Base-by-base conservation (phyloP, 2,329 filamentous ascomycete species). In the Diaporthe helianthi region DNA sequence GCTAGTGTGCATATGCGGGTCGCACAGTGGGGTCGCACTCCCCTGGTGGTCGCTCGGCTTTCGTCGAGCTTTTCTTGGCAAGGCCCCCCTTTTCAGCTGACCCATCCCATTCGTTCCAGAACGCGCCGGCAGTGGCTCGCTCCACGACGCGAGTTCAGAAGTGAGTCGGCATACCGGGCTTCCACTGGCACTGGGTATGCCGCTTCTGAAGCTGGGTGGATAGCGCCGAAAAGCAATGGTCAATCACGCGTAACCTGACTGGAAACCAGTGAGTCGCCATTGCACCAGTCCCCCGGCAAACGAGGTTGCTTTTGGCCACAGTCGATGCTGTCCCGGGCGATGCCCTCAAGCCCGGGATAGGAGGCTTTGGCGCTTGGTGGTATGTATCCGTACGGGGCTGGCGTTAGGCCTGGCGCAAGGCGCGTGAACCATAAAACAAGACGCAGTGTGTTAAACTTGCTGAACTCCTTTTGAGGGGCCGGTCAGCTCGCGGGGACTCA, bases 61-160 rank as follows among this genome's bases (percentile, higher is more conserved):
- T 51, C 52, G 53, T 65, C 58, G 58, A 63, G 36, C 54, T 60
- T 65, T 49, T 58, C 61, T 69, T 69, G 60, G 67, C 58, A 52
- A 38, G 61, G 31, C 24, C 68, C 69, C 65, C 69, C 53, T 65
- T 69, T 69, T 66, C 53, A 46, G 33, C 55, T 54, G 54, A 49
- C 51, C 52, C 53, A 54, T 65, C 41, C 60, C 69, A 61, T 71
- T 61, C 33, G 63, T 63, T 61, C 65, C 69, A 65, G 55, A 67
- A 63, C 44, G 54, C 61, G 63, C 55, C 69, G 47, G 67, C 26
- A 51, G 47, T 65, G 49, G 36, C 58, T 63, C 58, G 29, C 58
- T 46, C 51, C 24, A 22, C 41, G 46, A 66, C 58, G 47, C 55
- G 54, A 63, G 58, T 49, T 46, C 58, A 49, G 24, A 44, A 49